Evolutionary conservation across 2,329 filamentous ascomycete species (phyloP).

Genomic region (Pestalotiopsis sp.): DNA sequence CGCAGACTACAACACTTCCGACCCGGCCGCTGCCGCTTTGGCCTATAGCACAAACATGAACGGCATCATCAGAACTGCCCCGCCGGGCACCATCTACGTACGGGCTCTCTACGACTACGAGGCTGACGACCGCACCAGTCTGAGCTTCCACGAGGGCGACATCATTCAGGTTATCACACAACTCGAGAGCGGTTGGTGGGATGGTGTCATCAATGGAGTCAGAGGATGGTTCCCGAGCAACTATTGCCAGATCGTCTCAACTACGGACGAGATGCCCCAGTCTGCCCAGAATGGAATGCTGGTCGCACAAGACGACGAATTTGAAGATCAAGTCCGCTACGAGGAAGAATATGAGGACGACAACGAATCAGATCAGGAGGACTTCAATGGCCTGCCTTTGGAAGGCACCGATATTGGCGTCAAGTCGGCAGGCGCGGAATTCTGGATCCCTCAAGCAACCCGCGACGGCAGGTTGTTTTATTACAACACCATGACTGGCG

Average conservation of each 20-base stretch:
- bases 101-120: constrained; percentile 97
- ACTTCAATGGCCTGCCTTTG: constrained; percentile 63
- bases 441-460: constrained; percentile 98
- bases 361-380: constrained; percentile 64
- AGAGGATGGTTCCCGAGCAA: constrained; percentile 99
- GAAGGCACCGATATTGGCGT: constrained; percentile 63
- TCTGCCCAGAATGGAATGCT: constrained; percentile 56
- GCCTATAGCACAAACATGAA: constrained; percentile 51
- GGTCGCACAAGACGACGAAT: constrained; percentile 63
- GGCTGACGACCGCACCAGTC: constrained; percentile 92
- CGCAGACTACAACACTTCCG: constrained; percentile 30
- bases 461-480: constrained; percentile 92
- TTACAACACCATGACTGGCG: constrained; percentile 96
- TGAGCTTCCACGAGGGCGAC: constrained; percentile 96
- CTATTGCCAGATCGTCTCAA: constrained; percentile 87
- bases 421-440: constrained; percentile 86
- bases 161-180: constrained; percentile 98
- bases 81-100: constrained; percentile 80
- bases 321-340: constrained; percentile 66
- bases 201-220: constrained; percentile 95
- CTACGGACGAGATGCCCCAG: constrained; percentile 72
- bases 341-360: constrained; percentile 70
- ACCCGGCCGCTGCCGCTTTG: constrained; percentile 35
- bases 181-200: constrained; percentile 98
- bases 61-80: constrained; percentile 60